Evolutionary conservation across 2,329 filamentous ascomycete species (phyloP).

Genomic region (Aspergillus ruber): DNA sequence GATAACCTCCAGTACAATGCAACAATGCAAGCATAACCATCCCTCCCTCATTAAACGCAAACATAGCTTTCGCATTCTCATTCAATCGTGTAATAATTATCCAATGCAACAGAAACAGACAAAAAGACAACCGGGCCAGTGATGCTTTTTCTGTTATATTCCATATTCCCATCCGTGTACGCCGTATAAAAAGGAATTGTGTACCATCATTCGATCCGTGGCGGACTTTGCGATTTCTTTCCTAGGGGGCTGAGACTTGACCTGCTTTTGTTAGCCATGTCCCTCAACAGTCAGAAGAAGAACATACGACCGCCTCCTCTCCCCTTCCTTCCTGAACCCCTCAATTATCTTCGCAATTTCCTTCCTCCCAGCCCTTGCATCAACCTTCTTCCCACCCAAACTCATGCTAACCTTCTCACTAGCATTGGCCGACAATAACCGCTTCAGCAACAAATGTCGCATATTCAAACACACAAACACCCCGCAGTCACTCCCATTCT

Average conservation of each 20-base stretch:
- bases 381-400: conserved; percentile 75
- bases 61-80: neutral
- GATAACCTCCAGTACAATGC: neutral
- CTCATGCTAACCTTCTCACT: conserved; percentile 91
- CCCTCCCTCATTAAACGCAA: neutral
- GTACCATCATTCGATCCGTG: conserved; percentile 4
- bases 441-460: conserved; percentile 83
- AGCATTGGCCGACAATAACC: conserved; percentile 70
- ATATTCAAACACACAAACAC: conserved; percentile 95
- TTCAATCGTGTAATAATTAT: neutral
- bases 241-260: conserved; percentile 2
- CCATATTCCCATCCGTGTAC: neutral
- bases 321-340: conserved; percentile 76
- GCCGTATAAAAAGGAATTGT: neutral
- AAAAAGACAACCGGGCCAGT: neutral
- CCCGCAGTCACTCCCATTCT: conserved; percentile 88
- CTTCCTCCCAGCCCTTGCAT: conserved; percentile 72
- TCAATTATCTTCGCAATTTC: conserved; percentile 91
- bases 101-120: neutral
- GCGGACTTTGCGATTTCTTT: conserved; percentile 6
- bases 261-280: neutral
- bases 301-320: conserved; percentile 72
- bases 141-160: neutral
- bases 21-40: neutral
- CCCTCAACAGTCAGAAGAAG: neutral